Conservation (phyloP, 2,329 filamentous ascomycete genomes). For the Fusarium redolens region DNA sequence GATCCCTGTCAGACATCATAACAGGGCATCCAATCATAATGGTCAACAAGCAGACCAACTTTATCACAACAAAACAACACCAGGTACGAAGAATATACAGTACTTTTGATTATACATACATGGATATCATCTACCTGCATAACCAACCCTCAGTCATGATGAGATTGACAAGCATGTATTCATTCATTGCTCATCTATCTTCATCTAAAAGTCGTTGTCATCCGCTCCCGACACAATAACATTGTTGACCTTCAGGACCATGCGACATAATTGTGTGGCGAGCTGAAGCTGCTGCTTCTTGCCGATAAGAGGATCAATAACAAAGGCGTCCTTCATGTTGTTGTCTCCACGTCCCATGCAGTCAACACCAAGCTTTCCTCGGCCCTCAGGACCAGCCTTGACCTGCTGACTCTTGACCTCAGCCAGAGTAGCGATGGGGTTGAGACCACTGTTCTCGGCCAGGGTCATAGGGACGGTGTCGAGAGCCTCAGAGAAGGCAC, state of each 20-base stretch:
- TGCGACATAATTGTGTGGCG: slow-evolving; percentile 95
- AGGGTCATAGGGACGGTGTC: slow-evolving; percentile 95
- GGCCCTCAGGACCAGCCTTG: slow-evolving; percentile 67
- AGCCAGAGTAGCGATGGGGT: slow-evolving; percentile 94
- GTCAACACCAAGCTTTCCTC: slow-evolving; percentile 86
- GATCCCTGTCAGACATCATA: slow-evolving; percentile 10
- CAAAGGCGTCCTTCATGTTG: slow-evolving; percentile 97
- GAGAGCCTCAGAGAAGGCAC: slow-evolving; percentile 94
- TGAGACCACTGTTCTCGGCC: slow-evolving; percentile 96
- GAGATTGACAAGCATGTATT: slow-evolving; percentile 37
- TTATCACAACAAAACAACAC: background rate
- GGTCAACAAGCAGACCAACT: background rate
- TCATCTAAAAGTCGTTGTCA: slow-evolving; percentile 82
- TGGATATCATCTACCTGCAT: slow-evolving; percentile 37
- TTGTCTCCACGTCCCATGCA: slow-evolving; percentile 97
- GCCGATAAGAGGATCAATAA: slow-evolving; percentile 97
- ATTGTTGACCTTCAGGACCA: slow-evolving; percentile 98
- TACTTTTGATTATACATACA: slow-evolving; percentile 35
- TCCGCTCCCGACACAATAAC: slow-evolving; percentile 91
- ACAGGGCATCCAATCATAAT: slow-evolving; percentile 15
- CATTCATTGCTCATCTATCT: slow-evolving; percentile 38
- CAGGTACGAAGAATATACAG: slow-evolving; percentile 6
- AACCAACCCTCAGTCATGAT: slow-evolving; percentile 36
- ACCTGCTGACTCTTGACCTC: slow-evolving; percentile 97
- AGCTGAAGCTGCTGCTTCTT: slow-evolving; percentile 97